These are phyloP conservation scores for Glycyrrhiza uralensis DNA, from an alignment of 306 rosid genomes.

Conservation along the genomic window DNA sequence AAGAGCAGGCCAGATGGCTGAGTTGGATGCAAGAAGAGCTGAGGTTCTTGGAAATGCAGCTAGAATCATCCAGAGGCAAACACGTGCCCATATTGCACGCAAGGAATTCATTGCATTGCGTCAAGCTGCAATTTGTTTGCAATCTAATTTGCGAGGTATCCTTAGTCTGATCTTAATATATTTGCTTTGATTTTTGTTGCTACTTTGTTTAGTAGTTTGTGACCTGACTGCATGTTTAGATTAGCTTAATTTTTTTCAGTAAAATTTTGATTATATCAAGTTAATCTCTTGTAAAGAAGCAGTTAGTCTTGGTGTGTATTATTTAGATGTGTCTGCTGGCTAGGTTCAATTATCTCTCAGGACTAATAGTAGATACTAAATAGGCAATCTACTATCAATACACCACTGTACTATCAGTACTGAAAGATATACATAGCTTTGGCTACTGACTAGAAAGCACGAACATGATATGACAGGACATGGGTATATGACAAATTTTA, in stretches of 20 bases:
- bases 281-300: not conserved
- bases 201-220: slow-evolving; percentile 20
- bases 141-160: slow-evolving; percentile 88
- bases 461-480: too few species aligned
- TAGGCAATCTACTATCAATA: not conserved
- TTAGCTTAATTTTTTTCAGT: not conserved
- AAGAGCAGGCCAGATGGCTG: slow-evolving; percentile 99
- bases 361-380: not conserved
- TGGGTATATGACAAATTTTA: too few species aligned
- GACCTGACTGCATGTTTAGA: not conserved
- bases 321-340: not conserved
- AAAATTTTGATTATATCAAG: not conserved
- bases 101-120: slow-evolving; percentile 77
- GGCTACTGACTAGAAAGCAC: not conserved
- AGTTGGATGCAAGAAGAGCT: slow-evolving; percentile 95
- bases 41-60: slow-evolving; percentile 98
- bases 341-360: not conserved
- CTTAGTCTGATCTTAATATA: slow-evolving; percentile 21
- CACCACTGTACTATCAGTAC: not conserved
- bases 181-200: slow-evolving; percentile 20
- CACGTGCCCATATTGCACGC: slow-evolving; percentile 87
- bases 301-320: not conserved
- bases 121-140: slow-evolving; percentile 80
- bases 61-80: slow-evolving; percentile 88
- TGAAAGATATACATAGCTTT: not conserved